Base-by-base conservation (phyloP, 108 stramenopile species). In the Mayamaea pseudoterrestris region DNA sequence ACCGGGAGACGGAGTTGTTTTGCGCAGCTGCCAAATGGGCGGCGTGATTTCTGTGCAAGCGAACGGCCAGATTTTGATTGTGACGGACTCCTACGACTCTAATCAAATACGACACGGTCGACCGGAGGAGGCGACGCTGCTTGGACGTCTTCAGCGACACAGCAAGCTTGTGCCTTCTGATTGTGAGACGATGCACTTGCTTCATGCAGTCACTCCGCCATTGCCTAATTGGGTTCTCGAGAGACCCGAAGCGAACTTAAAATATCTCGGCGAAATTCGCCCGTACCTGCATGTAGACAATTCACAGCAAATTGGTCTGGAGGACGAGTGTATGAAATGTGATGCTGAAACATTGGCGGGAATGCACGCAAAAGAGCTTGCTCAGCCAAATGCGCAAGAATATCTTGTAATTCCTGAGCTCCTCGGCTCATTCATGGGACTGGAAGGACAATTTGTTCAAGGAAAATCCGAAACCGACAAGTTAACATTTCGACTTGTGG, bases 401-500 rank as follows among this genome's bases (percentile, higher is more conserved):
- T 26, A 27, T 42, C 16, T 90, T 34, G 40, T 90, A 14, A 34
- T 85, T 5, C 78, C 85, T 47, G 88, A 85, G 39, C 45, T 90
- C 8, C 60, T 90, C 16, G 83, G 82, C 21, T 72, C 88, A 5
- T 76, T 85, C 59, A 62, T 90, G 57, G 88, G 88, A 17, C 57
- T 80, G 30, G 83, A 90, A 41, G 82, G 88, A 11, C 39, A 53
- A 16, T 80, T 66, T 36, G 29, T 27, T 5, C 30, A 22, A 16
- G 18, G 41, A 8, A 34, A 8, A 20, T 34, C 44, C 8, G 16
- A 29, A 47, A 30, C 45, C 24, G 41, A 27, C 35, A 44, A 17
- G 50, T 35, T 14, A 39, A 56, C 30, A 16, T 73, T 65, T 47
- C 57, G 48, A 12, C 49, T 63, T 40, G 20, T 20, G 20, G 32